These are phyloP conservation scores for Fragaria vesca DNA, from an alignment of 306 rosid genomes.

Conservation along the genomic window DNA sequence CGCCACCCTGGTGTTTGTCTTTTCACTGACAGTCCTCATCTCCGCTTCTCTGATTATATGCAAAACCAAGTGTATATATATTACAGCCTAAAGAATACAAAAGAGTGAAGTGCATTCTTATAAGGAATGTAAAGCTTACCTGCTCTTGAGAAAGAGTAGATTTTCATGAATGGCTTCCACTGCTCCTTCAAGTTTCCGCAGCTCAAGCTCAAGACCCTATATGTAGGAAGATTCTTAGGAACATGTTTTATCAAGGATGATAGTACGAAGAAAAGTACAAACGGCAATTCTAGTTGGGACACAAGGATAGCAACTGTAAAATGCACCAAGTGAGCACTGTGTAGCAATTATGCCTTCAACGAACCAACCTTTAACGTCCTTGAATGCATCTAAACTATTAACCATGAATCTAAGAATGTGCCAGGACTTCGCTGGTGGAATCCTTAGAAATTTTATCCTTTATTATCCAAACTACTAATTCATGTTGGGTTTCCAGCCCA, in stretches of 20 bases:
- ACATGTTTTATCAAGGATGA: conserved; percentile 4
- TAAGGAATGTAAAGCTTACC: conserved; percentile 36
- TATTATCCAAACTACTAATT: not conserved
- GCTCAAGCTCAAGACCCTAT: conserved; percentile 94
- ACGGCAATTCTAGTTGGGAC: not conserved
- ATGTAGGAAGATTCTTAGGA: not conserved
- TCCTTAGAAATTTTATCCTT: not conserved
- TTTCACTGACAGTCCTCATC: conserved; percentile 81
- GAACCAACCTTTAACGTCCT: not conserved
- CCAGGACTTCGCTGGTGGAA: not conserved
- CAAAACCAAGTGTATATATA: not conserved
- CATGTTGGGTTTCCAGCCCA: too few relatives aligned
- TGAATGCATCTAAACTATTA: not conserved
- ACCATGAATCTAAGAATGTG: not conserved
- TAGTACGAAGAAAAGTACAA: not conserved
- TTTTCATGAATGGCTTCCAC: conserved; percentile 90
- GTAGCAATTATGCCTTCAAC: not conserved
- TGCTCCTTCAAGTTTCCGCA: conserved; percentile 84
- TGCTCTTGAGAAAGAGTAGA: conserved; percentile 69
- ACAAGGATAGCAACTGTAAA: not conserved
- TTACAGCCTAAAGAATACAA: not conserved
- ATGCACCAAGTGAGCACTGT: not conserved
- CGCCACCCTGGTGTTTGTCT: conserved; percentile 74
- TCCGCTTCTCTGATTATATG: conserved; percentile 64
- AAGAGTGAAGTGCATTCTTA: not conserved